Percentiles rank a stretch among this genome's conserved stretches.
These are phyloP conservation scores for Yarrowia alimentaria DNA, from an alignment of 805 yeast species.

Conservation along the genomic window DNA sequence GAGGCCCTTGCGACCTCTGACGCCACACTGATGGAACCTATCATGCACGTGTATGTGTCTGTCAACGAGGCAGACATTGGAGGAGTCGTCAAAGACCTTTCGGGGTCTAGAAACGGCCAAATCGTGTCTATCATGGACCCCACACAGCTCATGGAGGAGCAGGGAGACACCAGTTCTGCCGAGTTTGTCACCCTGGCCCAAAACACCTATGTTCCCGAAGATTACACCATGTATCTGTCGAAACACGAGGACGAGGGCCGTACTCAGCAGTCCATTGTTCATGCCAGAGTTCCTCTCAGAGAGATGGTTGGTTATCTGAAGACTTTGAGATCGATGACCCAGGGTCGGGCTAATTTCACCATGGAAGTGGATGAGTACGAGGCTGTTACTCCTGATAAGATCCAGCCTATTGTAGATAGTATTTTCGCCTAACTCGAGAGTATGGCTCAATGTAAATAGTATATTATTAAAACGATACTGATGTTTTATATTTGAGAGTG, in stretches of 20 bases:
- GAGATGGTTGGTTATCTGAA: conserved; percentile 89
- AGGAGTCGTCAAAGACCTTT: conserved; percentile 76
- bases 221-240: conserved; percentile 45
- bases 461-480: too few species aligned
- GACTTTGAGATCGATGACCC: conserved; percentile 75
- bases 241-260: conserved; percentile 35
- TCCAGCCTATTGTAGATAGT: conserved; percentile 33
- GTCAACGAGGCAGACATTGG: conserved; percentile 76
- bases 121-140: conserved; percentile 74
- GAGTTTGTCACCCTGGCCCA: conserved; percentile 46
- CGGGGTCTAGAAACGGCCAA: conserved; percentile 71
- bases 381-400: conserved; percentile 55
- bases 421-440: conserved; percentile 20
- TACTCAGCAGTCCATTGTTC: conserved; percentile 44
- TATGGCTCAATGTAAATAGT: too few species aligned
- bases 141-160: conserved; percentile 39
- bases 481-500: too few species aligned
- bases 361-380: conserved; percentile 79
- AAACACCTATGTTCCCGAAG: conserved; percentile 69
- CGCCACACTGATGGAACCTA: conserved; percentile 67
- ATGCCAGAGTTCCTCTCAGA: conserved; percentile 80
- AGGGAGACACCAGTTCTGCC: conserved; percentile 38
- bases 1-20: conserved; percentile 41
- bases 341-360: conserved; percentile 81
- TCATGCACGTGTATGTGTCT: conserved; percentile 71